These are phyloP conservation scores for Wickerhamiella sergipiensis DNA, from an alignment of 805 yeast species.

Conservation along the genomic window DNA sequence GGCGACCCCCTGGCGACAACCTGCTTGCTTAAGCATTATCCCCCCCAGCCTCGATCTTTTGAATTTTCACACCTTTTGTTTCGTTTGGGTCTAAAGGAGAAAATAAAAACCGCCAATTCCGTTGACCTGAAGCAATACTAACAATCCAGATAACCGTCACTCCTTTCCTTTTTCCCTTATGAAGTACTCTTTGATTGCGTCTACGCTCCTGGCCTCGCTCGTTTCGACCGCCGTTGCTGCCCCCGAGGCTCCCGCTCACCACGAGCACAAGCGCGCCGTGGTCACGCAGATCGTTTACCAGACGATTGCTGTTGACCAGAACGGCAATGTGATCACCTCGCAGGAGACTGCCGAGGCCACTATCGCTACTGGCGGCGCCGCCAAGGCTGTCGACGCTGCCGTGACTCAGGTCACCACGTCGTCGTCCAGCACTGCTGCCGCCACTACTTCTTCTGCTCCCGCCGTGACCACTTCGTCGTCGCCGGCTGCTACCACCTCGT, in stretches of 20 bases:
- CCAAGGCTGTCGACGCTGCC: slow-evolving; percentile 12
- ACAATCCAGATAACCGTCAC: not conserved
- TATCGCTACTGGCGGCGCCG: slow-evolving; percentile 19
- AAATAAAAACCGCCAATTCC: no score
- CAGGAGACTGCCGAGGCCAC: slow-evolving; percentile 28
- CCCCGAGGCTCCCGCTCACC: slow-evolving; percentile 30
- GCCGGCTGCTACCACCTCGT: slow-evolving; percentile 22
- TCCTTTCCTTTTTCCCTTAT: slow-evolving; percentile 1
- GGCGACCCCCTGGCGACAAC: not conserved
- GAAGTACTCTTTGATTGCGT: slow-evolving; percentile 6
- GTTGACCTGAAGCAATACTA: slow-evolving; percentile 7
- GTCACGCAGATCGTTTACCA: slow-evolving; percentile 35
- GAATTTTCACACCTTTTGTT: not conserved
- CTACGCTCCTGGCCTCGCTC: slow-evolving; percentile 11
- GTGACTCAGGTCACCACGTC: slow-evolving; percentile 16
- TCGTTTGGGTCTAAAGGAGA: slow-evolving; percentile 8
- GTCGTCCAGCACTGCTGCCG: slow-evolving; percentile 21
- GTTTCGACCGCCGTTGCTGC: slow-evolving; percentile 28
- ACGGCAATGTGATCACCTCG: slow-evolving; percentile 25
- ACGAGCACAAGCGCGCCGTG: slow-evolving; percentile 35
- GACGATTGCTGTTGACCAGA: slow-evolving; percentile 30
- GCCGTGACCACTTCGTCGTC: slow-evolving; percentile 21
- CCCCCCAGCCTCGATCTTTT: not conserved
- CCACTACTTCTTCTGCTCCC: slow-evolving; percentile 16
- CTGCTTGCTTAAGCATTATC: not conserved